phyloP scores from a whole-genome alignment of 768 basidiomycete genomes.

The Russula dissimulans region DNA sequence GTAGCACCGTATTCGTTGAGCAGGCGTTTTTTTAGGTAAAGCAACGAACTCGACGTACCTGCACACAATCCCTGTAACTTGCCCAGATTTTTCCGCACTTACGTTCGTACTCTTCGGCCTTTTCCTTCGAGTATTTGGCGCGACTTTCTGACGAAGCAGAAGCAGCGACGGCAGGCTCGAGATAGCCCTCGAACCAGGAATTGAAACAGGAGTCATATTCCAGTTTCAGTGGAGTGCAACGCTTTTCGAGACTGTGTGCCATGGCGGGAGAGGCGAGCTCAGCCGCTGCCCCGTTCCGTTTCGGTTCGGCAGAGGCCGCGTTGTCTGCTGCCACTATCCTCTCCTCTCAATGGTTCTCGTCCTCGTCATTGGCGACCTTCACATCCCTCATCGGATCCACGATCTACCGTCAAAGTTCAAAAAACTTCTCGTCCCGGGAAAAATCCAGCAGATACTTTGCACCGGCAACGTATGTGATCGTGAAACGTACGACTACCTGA shows the following conservation, averaged over 20 bases:
- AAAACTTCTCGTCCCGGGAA: conserved; percentile 81
- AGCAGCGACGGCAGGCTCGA: conserved; percentile 60
- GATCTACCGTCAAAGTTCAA: conserved; percentile 96
- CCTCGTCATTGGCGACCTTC: conserved; percentile 93
- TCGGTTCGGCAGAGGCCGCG: background rate
- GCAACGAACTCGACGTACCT: conserved; percentile 42
- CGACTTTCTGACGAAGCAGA: conserved; percentile 36
- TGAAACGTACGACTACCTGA: conserved; percentile 93
- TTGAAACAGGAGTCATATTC: conserved; percentile 94
- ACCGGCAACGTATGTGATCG: conserved; percentile 97
- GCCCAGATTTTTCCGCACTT: conserved; percentile 81
- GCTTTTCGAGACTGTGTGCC: conserved; percentile 71
- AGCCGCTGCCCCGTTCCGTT: background rate
- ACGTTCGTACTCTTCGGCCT: conserved; percentile 80
- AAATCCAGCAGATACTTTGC: conserved; percentile 96
- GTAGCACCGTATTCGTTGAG: background rate
- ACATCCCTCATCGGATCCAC: conserved; percentile 85
- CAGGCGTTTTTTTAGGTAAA: background rate
- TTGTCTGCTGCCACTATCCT: background rate
- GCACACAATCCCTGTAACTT: conserved; percentile 71
- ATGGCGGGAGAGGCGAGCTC: conserved; percentile 29
- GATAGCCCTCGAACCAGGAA: conserved; percentile 94
- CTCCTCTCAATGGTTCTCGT: conserved; percentile 69
- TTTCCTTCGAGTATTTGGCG: conserved; percentile 56
- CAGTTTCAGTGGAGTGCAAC: conserved; percentile 86